Evolutionary conservation across 805 yeast genomes (phyloP).

Genomic region (Kazachstania viticola): DNA sequence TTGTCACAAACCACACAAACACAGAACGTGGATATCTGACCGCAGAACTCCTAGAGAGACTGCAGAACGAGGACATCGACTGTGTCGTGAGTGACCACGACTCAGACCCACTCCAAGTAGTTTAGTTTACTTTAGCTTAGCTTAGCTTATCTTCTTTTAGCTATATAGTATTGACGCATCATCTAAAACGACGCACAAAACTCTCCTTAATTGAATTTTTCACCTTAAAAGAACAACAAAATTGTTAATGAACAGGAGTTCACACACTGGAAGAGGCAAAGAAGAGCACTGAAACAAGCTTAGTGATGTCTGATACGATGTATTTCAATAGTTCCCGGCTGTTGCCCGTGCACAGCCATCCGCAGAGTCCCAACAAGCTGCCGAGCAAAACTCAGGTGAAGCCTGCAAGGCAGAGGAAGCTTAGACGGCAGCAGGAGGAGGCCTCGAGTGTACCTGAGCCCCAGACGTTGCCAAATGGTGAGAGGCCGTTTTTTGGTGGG

Average conservation of each 20-base stretch:
- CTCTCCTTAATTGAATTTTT: too few species aligned
- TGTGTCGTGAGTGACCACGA: constrained; percentile 47
- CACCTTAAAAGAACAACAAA: too few species aligned
- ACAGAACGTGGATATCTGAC: constrained; percentile 79
- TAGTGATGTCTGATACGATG: constrained; percentile 26
- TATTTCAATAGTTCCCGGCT: constrained; percentile 24
- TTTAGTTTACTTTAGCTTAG: too few species aligned
- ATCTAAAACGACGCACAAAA: too few species aligned
- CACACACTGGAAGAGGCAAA: too few species aligned
- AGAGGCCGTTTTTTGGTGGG: constrained; percentile 25
- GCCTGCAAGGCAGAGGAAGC: constrained; percentile 5
- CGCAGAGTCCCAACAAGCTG: constrained; percentile 5
- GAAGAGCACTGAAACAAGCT: not conserved
- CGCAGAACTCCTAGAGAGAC: constrained; percentile 30
- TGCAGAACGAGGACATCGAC: constrained; percentile 34
- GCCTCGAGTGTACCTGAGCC: constrained; percentile 15
- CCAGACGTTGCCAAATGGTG: constrained; percentile 24
- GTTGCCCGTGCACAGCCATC: constrained; percentile 17
- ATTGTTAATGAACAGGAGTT: too few species aligned
- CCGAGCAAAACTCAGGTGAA: not conserved
- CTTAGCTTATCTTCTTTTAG: too few species aligned
- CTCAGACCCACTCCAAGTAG: constrained; percentile 42
- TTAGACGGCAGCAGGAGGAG: constrained; percentile 7
- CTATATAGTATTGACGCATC: too few species aligned
- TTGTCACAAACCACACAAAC: constrained; percentile 81